Base-by-base conservation (phyloP, 768 basidiomycete genomes). In the Neoboletus magnificus region DNA sequence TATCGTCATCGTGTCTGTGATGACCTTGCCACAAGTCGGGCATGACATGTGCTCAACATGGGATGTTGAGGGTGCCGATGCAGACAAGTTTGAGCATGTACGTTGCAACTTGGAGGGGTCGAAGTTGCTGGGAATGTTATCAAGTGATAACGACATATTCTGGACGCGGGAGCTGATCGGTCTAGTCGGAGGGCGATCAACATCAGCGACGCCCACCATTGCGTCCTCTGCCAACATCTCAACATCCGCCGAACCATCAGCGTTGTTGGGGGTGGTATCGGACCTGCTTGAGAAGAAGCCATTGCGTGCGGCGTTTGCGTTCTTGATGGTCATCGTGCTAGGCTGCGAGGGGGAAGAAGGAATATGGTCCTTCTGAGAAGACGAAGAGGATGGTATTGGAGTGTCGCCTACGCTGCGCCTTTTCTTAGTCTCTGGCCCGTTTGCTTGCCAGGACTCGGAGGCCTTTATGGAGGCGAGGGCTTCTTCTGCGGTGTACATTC, bases 401-500 rank as follows among this genome's bases (percentile, higher is more conserved):
- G 61, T 58, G 62, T 69, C 60, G 67, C 72, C 65, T 73, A 73
- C 71, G 33, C 67, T 73, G 58, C 77, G 76, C 54, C 77, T 66
- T 71, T 78, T 78, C 74, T 78, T 78, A 2, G 73, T 74, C 61
- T 76, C 75, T 52, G 75, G 76, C 16, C 76, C 73, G 46, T 65
- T 65, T 33, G 54, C 43, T 50, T 65, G 59, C 66, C 71, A 72
- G 25, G 59, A 69, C 25, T 75, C 74, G 40, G 65, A 62, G 9
- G 72, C 75, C 57, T 75, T 76, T 48, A 81, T 73, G 18, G 74
- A 65, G 22, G 67, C 63, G 12, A 81, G 65, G 2, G 70, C 62
- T 10, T 79, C 77, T 59, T 85, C 85, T 15, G 85, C 84, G 29
- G 74, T 72, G 64, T 78, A 77, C 79, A 84, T 81, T 61, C 84